Conservation (phyloP, 495 filamentous ascomycete genomes). For the Pyrenopolyporus hunteri region DNA sequence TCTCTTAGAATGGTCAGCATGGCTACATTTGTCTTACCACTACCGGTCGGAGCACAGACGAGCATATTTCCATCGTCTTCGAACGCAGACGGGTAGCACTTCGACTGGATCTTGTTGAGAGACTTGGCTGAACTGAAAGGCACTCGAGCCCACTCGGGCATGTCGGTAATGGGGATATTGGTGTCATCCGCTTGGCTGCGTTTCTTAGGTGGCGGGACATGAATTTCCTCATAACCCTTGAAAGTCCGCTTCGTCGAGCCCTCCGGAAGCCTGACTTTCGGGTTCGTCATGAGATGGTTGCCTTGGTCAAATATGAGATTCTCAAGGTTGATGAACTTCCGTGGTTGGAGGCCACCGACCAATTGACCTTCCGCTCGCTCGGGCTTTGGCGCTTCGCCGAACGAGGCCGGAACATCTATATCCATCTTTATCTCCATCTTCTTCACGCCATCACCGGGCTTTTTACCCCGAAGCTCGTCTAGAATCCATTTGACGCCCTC, state of each 20-base stretch:
- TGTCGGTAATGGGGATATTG: constrained; percentile 77
- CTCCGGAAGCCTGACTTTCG: constrained; percentile 91
- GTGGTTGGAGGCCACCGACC: constrained; percentile 84
- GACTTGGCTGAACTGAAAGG: constrained; percentile 80
- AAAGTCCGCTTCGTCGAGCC: constrained; percentile 93
- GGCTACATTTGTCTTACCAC: constrained; percentile 98
- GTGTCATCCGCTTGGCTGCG: constrained; percentile 80
- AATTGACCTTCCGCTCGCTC: constrained; percentile 67
- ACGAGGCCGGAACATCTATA: constrained; percentile 75
- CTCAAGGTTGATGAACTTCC: constrained; percentile 87
- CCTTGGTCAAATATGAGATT: constrained; percentile 97
- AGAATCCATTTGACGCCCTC: constrained; percentile 86
- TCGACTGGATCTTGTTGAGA: constrained; percentile 94
- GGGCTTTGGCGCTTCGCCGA: constrained; percentile 50
- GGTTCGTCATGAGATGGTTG: constrained; percentile 98
- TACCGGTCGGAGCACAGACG: constrained; percentile 95
- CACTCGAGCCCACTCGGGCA: constrained; percentile 88
- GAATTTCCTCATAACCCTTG: constrained; percentile 98
- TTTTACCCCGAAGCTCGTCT: constrained; percentile 74
- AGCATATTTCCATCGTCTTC: constrained; percentile 96
- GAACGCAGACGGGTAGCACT: constrained; percentile 89
- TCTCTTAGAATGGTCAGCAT: constrained; percentile 97
- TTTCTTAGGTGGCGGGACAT: constrained; percentile 88
- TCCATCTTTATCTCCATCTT: constrained; percentile 95
- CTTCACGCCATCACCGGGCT: constrained; percentile 61